Evolutionary conservation across 2,329 filamentous ascomycete species (phyloP).

Genomic region (Pezicula radicicola): DNA sequence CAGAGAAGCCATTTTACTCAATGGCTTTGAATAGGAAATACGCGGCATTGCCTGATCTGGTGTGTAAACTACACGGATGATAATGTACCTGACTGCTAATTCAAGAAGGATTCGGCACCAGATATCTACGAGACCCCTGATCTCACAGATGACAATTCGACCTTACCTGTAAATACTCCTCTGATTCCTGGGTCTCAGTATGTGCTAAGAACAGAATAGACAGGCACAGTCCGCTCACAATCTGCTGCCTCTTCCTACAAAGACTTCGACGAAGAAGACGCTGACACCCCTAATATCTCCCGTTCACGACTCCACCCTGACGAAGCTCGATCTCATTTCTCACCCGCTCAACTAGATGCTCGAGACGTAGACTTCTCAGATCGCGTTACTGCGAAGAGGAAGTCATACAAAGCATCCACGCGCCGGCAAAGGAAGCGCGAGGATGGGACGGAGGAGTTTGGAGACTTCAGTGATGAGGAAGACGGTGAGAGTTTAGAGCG

Average conservation of each 20-base stretch:
- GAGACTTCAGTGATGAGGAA: conserved; percentile 73
- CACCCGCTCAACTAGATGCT: conserved; percentile 72
- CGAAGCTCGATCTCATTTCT: conserved; percentile 77
- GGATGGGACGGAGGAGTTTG: conserved; percentile 64
- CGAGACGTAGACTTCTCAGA: conserved; percentile 85
- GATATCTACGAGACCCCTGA: conserved; percentile 98
- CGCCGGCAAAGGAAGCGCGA: conserved; percentile 61
- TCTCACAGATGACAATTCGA: conserved; percentile 85
- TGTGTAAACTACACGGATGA: conserved; percentile 33
- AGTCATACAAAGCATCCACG: conserved; percentile 76
- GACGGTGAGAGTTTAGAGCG: conserved; percentile 73
- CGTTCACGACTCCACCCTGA: conserved; percentile 73
- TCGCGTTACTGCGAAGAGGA: conserved; percentile 76
- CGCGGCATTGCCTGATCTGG: conserved; percentile 75
- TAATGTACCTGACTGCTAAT: conserved; percentile 2
- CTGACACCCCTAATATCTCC: conserved; percentile 67
- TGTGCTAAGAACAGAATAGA: conserved; percentile 17
- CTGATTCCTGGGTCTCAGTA: not conserved
- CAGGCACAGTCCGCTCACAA: conserved; percentile 46
- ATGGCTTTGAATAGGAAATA: conserved; percentile 83
- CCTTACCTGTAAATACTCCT: conserved; percentile 61
- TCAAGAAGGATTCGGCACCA: conserved; percentile 74
- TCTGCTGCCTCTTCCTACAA: conserved; percentile 53
- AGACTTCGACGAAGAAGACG: conserved; percentile 61
- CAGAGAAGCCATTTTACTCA: not conserved